Evolutionary conservation across 176 grass and related monocot genomes (phyloP), one percentile per base, ranked within the genome.

Genomic region (Eremochloa ophiuroides): DNA sequence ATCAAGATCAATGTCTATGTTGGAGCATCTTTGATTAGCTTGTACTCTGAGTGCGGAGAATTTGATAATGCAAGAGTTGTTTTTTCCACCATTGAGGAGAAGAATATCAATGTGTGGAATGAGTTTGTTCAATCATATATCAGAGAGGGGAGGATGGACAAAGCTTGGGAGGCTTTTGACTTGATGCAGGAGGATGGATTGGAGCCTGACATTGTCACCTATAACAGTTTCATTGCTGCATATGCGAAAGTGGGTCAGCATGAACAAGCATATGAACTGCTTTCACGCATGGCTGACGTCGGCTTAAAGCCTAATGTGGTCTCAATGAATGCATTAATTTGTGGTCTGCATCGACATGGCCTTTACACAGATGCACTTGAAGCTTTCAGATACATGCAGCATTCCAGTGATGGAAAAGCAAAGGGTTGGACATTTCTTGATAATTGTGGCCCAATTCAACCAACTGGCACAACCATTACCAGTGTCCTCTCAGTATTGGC

Each of bases 211-310:
- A 67, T 82, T 53, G 79, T 85, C 74, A 90, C 88, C 7, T 93
- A 90, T 75, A 93, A 93, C 40, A 83, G 43, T 55, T 79, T 93
- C 47, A 39, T 90, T 75, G 88, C 88, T 85, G 85, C 79, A 76
- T 90, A 93, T 93, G 88, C 91, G 50, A 93, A 66, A 88, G 77
- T 40, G 23, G 87, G 91, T 37, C 80, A 88, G 82, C 83, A 87
- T 76, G 91, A 93, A 75, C 62, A 88, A 62, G 82, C 68, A 30
- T 79, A 77, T 85, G 76, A 82, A 73, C 51, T 93, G 12, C 17
- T 93, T 41, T 86, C 79, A 71, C 25, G 60, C 69, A 88, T 90
- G 66, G 79, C 38, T 65, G 31, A 47, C 7, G 65, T 58, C 0
- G 75, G 82, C 42, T 48, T 90, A 75, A 88, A 80, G 64, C 91